These are phyloP conservation scores for Xanthoceras sorbifolium DNA, from an alignment of 345 rosid species.

Conservation along the genomic window DNA sequence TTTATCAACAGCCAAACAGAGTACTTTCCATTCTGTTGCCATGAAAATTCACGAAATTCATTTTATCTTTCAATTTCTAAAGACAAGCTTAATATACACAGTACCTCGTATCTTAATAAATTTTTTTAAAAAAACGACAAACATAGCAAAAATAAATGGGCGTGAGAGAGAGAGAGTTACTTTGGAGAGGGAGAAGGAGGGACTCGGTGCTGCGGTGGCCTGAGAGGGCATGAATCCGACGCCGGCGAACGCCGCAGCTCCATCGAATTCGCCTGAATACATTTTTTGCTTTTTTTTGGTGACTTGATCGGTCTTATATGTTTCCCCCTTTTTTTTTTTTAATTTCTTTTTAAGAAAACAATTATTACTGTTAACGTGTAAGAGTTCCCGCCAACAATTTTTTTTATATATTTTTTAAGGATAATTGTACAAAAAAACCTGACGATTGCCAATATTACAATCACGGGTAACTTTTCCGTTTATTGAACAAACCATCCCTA, in stretches of 20 bases:
- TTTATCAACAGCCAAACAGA: conserved; percentile 16
- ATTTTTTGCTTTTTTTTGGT: conserved; percentile 22
- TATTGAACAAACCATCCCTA: too few species aligned
- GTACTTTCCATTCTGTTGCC: not conserved
- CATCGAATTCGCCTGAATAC: conserved; percentile 74
- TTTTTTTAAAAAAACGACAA: not conserved
- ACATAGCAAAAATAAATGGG: too few species aligned
- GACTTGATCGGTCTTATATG: not conserved
- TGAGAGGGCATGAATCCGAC: conserved; percentile 93
- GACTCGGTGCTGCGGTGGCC: conserved; percentile 52
- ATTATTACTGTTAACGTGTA: not conserved
- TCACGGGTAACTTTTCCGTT: too few species aligned
- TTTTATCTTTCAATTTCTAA: not conserved
- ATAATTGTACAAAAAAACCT: too few species aligned
- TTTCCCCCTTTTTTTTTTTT: not conserved
- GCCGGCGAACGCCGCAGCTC: conserved; percentile 80
- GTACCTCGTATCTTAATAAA: not conserved
- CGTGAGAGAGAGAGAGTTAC: conserved; percentile 31
- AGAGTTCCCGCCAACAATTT: not conserved
- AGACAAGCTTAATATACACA: not conserved
- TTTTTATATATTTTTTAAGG: too few species aligned
- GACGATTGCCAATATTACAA: too few species aligned
- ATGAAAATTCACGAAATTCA: conserved; percentile 1
- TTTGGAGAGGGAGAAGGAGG: conserved; percentile 48
- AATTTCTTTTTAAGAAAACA: not conserved